A percentile compares a stretch with the other conserved stretches of the same genome.
Conservation (phyloP, 768 basidiomycete genomes). For the Chalciporus piperatus region DNA sequence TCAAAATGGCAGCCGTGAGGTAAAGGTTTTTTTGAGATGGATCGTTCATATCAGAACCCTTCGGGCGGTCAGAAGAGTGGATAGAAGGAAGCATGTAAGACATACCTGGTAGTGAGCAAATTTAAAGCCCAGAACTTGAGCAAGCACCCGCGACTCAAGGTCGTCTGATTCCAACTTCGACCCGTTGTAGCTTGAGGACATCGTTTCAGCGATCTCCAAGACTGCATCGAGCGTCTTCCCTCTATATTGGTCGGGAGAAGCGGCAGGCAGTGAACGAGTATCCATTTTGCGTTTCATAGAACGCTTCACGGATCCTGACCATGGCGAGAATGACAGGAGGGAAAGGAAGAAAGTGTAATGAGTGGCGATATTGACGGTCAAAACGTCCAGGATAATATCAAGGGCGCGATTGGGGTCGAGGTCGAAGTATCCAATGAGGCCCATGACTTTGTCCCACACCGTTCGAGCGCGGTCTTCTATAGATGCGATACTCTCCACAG, state of each 20-base stretch:
- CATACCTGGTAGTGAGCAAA: conserved; percentile 86
- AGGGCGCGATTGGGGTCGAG: conserved; percentile 92
- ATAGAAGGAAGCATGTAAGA: conserved; percentile 1
- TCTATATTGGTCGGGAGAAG: conserved; percentile 41
- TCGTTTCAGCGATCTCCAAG: conserved; percentile 49
- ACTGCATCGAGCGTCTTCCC: conserved; percentile 70
- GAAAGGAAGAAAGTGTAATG: conserved; percentile 90
- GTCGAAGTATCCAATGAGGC: conserved; percentile 94
- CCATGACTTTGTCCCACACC: conserved; percentile 82
- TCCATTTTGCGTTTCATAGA: conserved; percentile 24
- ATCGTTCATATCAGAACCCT: conserved; percentile 62
- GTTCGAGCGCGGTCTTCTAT: conserved; percentile 64
- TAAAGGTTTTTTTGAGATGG: conserved; percentile 69
- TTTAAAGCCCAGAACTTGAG: conserved; percentile 98
- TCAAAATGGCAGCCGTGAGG: conserved; percentile 80
- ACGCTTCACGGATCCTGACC: conserved; percentile 57
- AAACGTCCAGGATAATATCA: conserved; percentile 90
- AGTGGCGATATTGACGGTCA: conserved; percentile 74
- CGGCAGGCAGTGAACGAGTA: conserved; percentile 37
- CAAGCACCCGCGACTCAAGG: conserved; percentile 58
- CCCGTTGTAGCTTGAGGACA: conserved; percentile 4
- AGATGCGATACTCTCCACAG: conserved; percentile 53
- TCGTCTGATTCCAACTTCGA: conserved; percentile 17
- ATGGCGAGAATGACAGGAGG: conserved; percentile 83
- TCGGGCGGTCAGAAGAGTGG: conserved; percentile 12